phyloP scores from a whole-genome alignment of 2,329 filamentous ascomycete genomes.

The Fusarium chlamydosporum region DNA sequence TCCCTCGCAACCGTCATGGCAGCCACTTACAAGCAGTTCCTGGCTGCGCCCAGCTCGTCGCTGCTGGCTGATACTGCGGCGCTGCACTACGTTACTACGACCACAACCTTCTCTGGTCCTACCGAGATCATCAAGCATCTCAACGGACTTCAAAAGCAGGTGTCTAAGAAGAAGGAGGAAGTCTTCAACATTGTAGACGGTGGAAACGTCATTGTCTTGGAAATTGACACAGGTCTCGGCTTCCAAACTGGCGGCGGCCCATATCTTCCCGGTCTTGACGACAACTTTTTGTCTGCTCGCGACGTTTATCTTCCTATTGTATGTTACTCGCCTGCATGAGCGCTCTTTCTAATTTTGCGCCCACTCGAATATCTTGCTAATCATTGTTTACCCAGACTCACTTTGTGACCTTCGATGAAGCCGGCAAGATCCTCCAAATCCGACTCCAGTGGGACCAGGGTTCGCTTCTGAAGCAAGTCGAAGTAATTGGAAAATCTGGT shows the following conservation, averaged over 20 bases:
- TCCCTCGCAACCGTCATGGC: conserved; percentile 55
- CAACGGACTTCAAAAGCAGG: conserved; percentile 75
- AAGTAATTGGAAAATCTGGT: conserved; percentile 90
- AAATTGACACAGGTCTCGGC: conserved; percentile 86
- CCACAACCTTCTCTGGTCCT: conserved; percentile 78
- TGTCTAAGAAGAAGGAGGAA: conserved; percentile 87
- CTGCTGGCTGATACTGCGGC: conserved; percentile 75
- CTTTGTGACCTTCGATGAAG: conserved; percentile 84
- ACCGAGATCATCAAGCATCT: conserved; percentile 88
- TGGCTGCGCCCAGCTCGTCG: conserved; percentile 74
- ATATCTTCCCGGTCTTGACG: conserved; percentile 90
- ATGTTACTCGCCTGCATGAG: conserved; percentile 57
- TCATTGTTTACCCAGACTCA: conserved; percentile 73
- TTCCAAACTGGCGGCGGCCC: conserved; percentile 85
- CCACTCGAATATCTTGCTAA: conserved; percentile 21
- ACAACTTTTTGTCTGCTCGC: conserved; percentile 92
- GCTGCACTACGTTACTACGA: conserved; percentile 91
- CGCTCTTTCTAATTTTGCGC: conserved; percentile 7
- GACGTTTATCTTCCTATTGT: conserved; percentile 85
- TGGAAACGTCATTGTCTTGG: conserved; percentile 79
- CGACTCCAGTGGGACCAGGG: conserved; percentile 96
- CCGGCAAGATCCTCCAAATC: conserved; percentile 86
- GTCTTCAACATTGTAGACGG: conserved; percentile 82
- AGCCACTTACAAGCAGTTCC: conserved; percentile 77
- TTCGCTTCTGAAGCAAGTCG: conserved; percentile 90